phyloP scores from a whole-genome alignment of 2,329 filamentous ascomycete genomes.

The Rhinocladiella similis region DNA sequence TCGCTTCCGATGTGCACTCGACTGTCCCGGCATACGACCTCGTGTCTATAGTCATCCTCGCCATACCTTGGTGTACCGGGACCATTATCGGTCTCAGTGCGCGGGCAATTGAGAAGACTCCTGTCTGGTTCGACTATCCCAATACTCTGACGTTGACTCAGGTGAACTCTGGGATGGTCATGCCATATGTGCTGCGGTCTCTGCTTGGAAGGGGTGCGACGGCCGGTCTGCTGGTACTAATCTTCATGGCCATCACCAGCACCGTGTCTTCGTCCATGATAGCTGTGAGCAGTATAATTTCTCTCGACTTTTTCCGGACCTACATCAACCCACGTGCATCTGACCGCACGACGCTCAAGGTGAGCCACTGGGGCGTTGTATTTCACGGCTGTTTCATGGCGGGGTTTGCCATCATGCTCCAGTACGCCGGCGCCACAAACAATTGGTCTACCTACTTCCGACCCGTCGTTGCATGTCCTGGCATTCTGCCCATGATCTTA shows the following conservation, averaged over 20 bases:
- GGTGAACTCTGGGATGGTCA: conserved; percentile 47
- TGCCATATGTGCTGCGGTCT: conserved; percentile 49
- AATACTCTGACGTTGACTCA: conserved; percentile 41
- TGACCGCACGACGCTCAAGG: conserved; percentile 43
- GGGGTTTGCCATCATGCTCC: conserved; percentile 48
- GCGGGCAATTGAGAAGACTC: conserved; percentile 47
- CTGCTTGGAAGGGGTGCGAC: conserved; percentile 46
- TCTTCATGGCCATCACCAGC: conserved; percentile 55
- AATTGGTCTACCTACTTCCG: conserved; percentile 48
- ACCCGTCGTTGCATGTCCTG: conserved; percentile 44
- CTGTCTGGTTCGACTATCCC: conserved; percentile 48
- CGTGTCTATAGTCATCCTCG: conserved; percentile 47
- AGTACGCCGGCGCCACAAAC: conserved; percentile 52
- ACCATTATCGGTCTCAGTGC: conserved; percentile 50
- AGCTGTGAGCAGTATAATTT: conserved; percentile 52
- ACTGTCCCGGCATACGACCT: conserved; percentile 52
- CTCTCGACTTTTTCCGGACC: conserved; percentile 52
- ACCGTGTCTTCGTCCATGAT: conserved; percentile 54
- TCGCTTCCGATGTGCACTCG: conserved; percentile 49
- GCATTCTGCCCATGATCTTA: conserved; percentile 46
- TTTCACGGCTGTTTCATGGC: conserved; percentile 52
- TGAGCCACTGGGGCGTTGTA: conserved; percentile 51
- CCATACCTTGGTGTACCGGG: conserved; percentile 49
- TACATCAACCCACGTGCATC: conserved; percentile 50
- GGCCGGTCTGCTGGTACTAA: conserved; percentile 47